Conservation (phyloP, 441 rosid species). For the Theobroma grandiflorum region DNA sequence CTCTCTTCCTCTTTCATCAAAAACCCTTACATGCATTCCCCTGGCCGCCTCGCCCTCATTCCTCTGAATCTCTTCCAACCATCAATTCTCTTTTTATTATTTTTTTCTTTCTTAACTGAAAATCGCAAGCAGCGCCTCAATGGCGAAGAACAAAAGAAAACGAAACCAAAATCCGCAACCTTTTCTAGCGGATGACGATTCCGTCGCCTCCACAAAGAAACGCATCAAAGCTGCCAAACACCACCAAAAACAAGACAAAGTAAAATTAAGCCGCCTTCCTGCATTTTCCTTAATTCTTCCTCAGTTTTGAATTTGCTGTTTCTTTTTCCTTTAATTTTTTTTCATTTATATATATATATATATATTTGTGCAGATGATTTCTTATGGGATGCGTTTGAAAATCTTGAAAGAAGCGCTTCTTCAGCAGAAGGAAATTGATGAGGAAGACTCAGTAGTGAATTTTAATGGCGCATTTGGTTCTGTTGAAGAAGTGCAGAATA, state of each 20-base stretch:
- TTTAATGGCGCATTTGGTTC: constrained; percentile 44
- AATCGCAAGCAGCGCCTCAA: background rate
- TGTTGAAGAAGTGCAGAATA: constrained; percentile 47
- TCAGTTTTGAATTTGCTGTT: background rate
- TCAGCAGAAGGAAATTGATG: constrained; percentile 82
- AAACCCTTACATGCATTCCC: too few relatives aligned
- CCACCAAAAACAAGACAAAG: constrained; percentile 69
- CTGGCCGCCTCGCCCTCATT: background rate
- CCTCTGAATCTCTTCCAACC: background rate
- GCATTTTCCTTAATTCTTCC: background rate
- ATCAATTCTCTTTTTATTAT: background rate
- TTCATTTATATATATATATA: too few relatives aligned
- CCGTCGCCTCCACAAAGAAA: constrained; percentile 57
- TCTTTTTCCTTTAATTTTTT: too few relatives aligned
- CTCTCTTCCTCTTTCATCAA: background rate
- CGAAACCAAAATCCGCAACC: constrained; percentile 73
- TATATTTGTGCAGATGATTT: constrained; percentile 55
- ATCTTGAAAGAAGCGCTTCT: constrained; percentile 83
- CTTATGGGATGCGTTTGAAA: constrained; percentile 76
- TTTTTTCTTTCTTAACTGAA: background rate
- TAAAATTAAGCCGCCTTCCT: constrained; percentile 1
- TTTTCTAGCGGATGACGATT: constrained; percentile 57
- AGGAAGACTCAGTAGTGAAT: constrained; percentile 58
- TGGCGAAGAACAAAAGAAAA: constrained; percentile 50
- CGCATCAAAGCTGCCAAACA: constrained; percentile 68